Base-by-base conservation (phyloP, 805 yeast species). In the Candida chilensis region DNA sequence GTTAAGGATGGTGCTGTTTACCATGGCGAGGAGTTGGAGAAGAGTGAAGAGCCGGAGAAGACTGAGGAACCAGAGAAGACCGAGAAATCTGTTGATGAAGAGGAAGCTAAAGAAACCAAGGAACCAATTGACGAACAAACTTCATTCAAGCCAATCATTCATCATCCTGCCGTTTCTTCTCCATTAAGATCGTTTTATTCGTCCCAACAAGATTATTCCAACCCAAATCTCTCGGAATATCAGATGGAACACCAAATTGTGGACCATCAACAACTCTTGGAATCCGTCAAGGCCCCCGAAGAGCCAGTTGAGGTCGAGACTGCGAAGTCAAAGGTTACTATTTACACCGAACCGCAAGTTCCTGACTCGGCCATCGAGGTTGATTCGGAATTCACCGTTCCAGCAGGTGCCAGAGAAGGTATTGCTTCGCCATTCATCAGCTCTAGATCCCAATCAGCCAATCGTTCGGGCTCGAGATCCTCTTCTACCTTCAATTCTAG, bases 1-100 rank as follows among this genome's bases (percentile, higher is more conserved):
- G 56, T 74, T 28, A 74, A 65, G 41, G 57, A 56, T n/a, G 67
- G 60, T 28, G 70, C 65, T 16, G 49, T 60, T 37, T 64, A 52
- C 35, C 16, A 20, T 29, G 37, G 41, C 10, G 30, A 34, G 11
- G 48, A 42, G 28, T 38, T 38, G 25, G 35, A 31, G 20, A 19
- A 19, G 6, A 31, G 5, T 11, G 20, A 19, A 20, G 27, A 29
- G 8, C 13, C 27, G 13, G 26, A 9, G 6, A 13, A 16, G n/a
- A 31, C 28, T 19, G 36, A 33, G 16, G 30, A 31, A 11, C 15
- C 27, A 3, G 34, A 25, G n/a, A 26, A 38, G 5, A 32, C 33
- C 14, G 37, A 37, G 10, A 27, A 30, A 24, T 11, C 17, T 16
- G 26, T 27, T n/a, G 27, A 30, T 25, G 32, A 27, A 24, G 33